These are phyloP conservation scores for Myriosclerotinia duriaeana DNA, from an alignment of 2,329 filamentous ascomycete species.

Conservation along the genomic window DNA sequence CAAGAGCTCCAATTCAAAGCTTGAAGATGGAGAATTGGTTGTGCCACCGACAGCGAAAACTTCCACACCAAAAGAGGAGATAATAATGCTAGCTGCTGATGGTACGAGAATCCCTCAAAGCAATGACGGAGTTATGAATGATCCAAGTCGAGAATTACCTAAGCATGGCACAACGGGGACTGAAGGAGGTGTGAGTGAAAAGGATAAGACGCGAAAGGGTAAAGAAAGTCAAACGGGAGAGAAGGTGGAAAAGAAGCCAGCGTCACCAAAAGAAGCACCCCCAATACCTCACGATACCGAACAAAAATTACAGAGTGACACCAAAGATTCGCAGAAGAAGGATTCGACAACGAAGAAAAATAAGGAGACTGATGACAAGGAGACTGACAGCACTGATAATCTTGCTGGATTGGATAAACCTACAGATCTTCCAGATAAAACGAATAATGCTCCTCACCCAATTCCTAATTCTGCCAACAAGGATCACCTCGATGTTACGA, in stretches of 20 bases:
- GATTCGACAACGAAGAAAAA: conserved; percentile 40
- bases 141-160: conserved; percentile 71
- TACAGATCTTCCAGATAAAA: conserved; percentile 73
- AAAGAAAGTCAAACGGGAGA: conserved; percentile 65
- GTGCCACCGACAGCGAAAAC: conserved; percentile 48
- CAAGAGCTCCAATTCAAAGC: conserved; percentile 42
- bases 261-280: conserved; percentile 80
- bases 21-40: conserved; percentile 42
- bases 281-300: conserved; percentile 75
- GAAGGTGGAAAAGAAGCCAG: conserved; percentile 72
- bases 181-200: conserved; percentile 85
- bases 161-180: conserved; percentile 86
- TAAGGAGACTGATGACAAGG: conserved; percentile 43
- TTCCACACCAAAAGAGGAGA: conserved; percentile 38
- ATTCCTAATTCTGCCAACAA: conserved; percentile 65
- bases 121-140: conserved; percentile 89
- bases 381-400: conserved; percentile 34
- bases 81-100: conserved; percentile 55
- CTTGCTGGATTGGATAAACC: conserved; percentile 70
- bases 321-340: conserved; percentile 40
- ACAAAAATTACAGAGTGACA: conserved; percentile 60
- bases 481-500: conserved; percentile 58
- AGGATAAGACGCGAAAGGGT: conserved; percentile 71
- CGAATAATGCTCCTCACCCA: conserved; percentile 71
- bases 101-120: conserved; percentile 61